Evolutionary conservation across 768 basidiomycete species (phyloP).

Genomic region (Mycena galericulata): DNA sequence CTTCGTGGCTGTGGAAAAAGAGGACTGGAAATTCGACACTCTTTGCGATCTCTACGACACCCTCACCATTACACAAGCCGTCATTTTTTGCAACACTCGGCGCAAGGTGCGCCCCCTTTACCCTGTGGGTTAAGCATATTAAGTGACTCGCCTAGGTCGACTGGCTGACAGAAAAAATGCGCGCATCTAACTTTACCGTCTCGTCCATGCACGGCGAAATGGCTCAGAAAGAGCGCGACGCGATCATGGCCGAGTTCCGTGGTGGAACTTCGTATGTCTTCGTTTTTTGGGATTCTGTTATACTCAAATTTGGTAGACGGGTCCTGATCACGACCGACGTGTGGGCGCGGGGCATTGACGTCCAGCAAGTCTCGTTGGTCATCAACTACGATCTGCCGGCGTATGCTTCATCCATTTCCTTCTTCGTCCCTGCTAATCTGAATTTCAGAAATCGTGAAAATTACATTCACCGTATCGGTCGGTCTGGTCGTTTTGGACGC

Average conservation of each 20-base stretch:
- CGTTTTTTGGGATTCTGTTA: slow-evolving; percentile 17
- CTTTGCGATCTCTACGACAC: slow-evolving; percentile 98
- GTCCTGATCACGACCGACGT: slow-evolving; percentile 97
- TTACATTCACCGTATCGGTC: slow-evolving; percentile 99
- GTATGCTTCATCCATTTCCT: slow-evolving; percentile 57
- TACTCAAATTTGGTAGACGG: slow-evolving; percentile 64
- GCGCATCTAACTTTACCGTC: slow-evolving; percentile 98
- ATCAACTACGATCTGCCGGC: slow-evolving; percentile 97
- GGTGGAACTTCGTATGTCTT: slow-evolving; percentile 85
- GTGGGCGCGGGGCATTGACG: slow-evolving; percentile 98
- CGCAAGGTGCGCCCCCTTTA: slow-evolving; percentile 76
- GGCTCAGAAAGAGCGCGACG: slow-evolving; percentile 95
- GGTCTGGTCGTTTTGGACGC: slow-evolving; percentile 97
- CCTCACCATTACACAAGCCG: slow-evolving; percentile 98
- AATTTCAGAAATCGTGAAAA: slow-evolving; percentile 90
- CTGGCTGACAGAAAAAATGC: slow-evolving; percentile 99
- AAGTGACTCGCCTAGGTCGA: slow-evolving; percentile 72
- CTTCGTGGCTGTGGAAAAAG: slow-evolving; percentile 98
- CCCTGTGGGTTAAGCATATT: slow-evolving; percentile 7
- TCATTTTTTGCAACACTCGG: slow-evolving; percentile 98
- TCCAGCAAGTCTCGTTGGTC: slow-evolving; percentile 96
- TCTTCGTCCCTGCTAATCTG: slow-evolving; percentile 23
- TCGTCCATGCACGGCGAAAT: slow-evolving; percentile 97
- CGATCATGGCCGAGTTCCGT: slow-evolving; percentile 97
- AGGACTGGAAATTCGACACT: slow-evolving; percentile 99